phyloP scores from a whole-genome alignment of 139 green algal genomes.

The Mesotaenium endlicherianum region DNA sequence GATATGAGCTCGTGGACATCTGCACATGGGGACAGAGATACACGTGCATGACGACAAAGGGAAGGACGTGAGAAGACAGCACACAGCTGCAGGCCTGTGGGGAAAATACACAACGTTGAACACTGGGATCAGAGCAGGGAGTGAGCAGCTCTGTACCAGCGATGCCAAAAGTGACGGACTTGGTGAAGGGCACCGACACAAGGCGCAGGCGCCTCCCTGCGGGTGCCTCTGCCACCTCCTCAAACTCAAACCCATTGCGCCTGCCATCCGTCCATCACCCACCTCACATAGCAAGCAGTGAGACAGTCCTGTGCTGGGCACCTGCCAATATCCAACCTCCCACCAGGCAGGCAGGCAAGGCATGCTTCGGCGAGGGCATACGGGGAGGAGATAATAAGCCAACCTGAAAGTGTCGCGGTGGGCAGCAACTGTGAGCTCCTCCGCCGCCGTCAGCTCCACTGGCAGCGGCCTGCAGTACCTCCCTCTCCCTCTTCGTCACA shows the following conservation, averaged over 20 bases:
- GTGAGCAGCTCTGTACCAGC: constrained; percentile 4
- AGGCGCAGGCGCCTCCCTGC: constrained; percentile 41
- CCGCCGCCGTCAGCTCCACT: constrained; percentile 56
- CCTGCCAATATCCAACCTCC: constrained; percentile 54
- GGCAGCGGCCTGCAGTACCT: constrained; percentile 50
- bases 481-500: neutral
- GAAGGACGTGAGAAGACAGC: neutral
- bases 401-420: constrained; percentile 46
- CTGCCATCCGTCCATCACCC: too few species aligned
- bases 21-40: constrained; percentile 23
- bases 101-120: neutral
- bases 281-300: too few species aligned
- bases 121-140: neutral
- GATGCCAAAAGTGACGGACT: constrained; percentile 65
- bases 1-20: constrained; percentile 64
- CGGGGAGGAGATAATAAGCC: neutral
- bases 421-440: constrained; percentile 59
- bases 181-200: constrained; percentile 62
- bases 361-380: neutral
- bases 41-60: constrained; percentile 2
- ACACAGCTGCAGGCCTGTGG: neutral
- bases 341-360: neutral
- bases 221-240: constrained; percentile 53
- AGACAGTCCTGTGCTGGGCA: constrained; percentile 78
- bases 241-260: constrained; percentile 89